Evolutionary conservation across 345 rosid genomes (phyloP), one percentile per base, ranked within the genome.

Genomic region (Moricandia arvensis): DNA sequence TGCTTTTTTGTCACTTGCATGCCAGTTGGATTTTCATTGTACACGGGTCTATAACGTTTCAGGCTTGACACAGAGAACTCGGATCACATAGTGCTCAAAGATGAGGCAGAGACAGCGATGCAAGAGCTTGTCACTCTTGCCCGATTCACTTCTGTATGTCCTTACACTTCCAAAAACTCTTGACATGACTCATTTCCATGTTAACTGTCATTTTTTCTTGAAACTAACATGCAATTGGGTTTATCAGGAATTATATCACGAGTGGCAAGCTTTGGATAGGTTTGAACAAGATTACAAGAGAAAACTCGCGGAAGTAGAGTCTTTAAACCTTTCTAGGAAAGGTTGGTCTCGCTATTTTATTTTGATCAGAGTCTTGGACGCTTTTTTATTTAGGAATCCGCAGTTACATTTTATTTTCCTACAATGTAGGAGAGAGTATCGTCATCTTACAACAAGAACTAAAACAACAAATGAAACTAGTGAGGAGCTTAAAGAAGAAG

Each of bases 121-220:
- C 85, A 84, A 73, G 96, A 89, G 79, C 80, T 95, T 59, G 85
- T 85, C 47, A 77, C 83, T 74, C 84, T 91, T 68, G 97, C 87
- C 51, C 95, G 88, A 45, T 71, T 86, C 73, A 91, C 98, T 73
- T 89, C 96, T 58, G 98, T 94, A 86, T 76, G 97, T 13, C 16
- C 66, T 59, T 77, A 57, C 54, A 63, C 65, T 55, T 38, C n/a
- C 17, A 21, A 27, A 60, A 51, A 57, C 53, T 54, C 58, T 74
- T 55, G n/a, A 21, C 59, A 18, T 38, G 7, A 38, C 47, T 27
- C n/a, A n/a, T n/a, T n/a, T n/a, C 59, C 59, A 61, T 31, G 75
- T 47, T 31, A 68, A 2, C 68, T 16, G 31, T 68, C 55, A 18
- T 12, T 3, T 9, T 0, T 10, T 17, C 66, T 8, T 21, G 66